Evolutionary conservation across 2,329 filamentous ascomycete genomes (phyloP), one percentile per base, ranked within the genome.

Genomic region (Bisporella sp.): DNA sequence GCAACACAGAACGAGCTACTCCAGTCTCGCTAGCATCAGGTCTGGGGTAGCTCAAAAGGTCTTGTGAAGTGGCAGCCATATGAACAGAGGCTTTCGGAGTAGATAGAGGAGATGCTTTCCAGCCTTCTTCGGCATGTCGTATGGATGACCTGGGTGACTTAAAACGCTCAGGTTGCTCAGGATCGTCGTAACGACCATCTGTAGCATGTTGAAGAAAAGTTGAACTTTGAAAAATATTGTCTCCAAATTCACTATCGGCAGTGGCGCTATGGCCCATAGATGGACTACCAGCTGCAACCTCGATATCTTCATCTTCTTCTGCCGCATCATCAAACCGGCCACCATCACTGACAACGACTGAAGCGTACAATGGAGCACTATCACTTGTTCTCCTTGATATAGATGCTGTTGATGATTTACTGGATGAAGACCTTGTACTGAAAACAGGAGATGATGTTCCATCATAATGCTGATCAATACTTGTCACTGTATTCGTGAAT

Each of bases 1-100:
- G 56, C 32, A 59, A 33, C 51, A 58, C 58, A 4, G 56, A 42
- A 5, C 21, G 37, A 41, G 7, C 21, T 13, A 12, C 29, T 8
- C 32, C 29, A 43, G 33, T 54, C 45, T 31, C 35, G 5, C 21
- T 9, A 29, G 45, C 54, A 47, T 48, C 21, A 21, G 21, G 21
- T 21, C 21, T 21, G 21, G 21, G 21, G 21, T 21, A 21, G 21
- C 21, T 21, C 21, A 21, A 21, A 21, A 21, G 21, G 21, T 3
- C 21, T 3, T 21, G 21, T 21, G 21, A 32, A 4, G 30, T 41
- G 5, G 47, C 31, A 4, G 54, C 47, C 31, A 64, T 13, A 21
- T 59, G 55, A 43, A 73, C 60, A 3, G 74, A 78, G 4, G 78
- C 79, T 41, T 76, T 71, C 1, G 80, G 80, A 0, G 79, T 84